Base-by-base conservation (phyloP, 164 flowering plant genomes). In the Aristolochia californica region DNA sequence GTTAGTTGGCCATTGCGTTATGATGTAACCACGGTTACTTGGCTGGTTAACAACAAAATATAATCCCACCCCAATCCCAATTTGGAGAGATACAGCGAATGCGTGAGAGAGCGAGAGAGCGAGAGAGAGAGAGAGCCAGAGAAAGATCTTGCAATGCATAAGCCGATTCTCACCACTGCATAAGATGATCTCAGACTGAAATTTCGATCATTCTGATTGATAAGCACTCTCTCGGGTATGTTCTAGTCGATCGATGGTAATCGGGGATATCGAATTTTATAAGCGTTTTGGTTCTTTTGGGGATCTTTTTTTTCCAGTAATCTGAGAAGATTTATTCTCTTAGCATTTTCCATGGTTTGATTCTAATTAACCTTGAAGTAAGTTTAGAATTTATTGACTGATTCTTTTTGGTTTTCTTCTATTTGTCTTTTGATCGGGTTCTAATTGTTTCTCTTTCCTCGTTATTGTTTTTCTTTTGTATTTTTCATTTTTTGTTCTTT, bases 21-120 rank as follows among this genome's bases (percentile, higher is more conserved):
- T 28, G n/a, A 25, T 34, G 45, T 66, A 66, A 66, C 64, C 64
- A 66, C 56, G 60, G 69, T 66, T 66, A 64, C 38, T 20, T 52
- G 27, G 50, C 40, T 57, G 57, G 59, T 64, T 52, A 60, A 14
- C 51, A 53, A 13, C 52, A 30, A 62, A 51, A 56, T 23, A 50
- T 38, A 52, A 43, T 10, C 25, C 44, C 49, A 8, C n/a, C 25
- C 45, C 56, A 44, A 10, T 17, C 12, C 22, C 22, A 48, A n/a
- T n/a, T 48, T 9, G 38, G 15, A 40, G 21, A 56, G n/a, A n/a
- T n/a, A 34, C 11, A 34, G 40, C 40, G 34, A 45, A 38, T n/a
- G n/a, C n/a, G n/a, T n/a, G n/a, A n/a, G n/a, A 24, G 22, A 56
- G 4, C 22, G 44, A 28, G 14, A n/a, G n/a, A 30, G 47, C 16